Percentiles rank a stretch among this genome's conserved stretches.
These are phyloP conservation scores for Ulota crispa DNA, from an alignment of 225 moss, liverwort and hornwort species.

Conservation along the genomic window DNA sequence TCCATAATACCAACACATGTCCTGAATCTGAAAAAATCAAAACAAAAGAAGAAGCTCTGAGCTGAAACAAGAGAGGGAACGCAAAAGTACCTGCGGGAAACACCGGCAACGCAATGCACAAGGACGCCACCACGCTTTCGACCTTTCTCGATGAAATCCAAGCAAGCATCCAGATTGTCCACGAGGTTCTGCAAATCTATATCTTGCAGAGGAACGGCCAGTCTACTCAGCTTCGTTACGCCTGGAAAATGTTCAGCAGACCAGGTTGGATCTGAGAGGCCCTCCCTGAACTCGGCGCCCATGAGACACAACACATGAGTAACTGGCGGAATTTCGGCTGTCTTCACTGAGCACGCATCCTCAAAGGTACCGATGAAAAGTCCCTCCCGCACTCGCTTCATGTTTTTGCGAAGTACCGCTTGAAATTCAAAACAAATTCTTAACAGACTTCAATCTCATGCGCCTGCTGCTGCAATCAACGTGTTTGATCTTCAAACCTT, in stretches of 20 bases:
- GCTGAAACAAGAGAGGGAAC: neutral
- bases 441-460: neutral
- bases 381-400: constrained; percentile 58
- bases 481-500: neutral
- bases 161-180: constrained; percentile 68
- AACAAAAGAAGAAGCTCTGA: neutral
- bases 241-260: neutral
- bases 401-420: neutral
- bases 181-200: constrained; percentile 80
- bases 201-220: constrained; percentile 71
- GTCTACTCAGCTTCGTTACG: constrained; percentile 31
- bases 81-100: constrained; percentile 75
- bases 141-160: constrained; percentile 79
- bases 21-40: neutral
- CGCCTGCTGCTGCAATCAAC: neutral
- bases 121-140: constrained; percentile 65
- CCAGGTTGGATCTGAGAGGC: constrained; percentile 11
- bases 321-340: constrained; percentile 42
- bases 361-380: constrained; percentile 46
- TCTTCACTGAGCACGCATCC: constrained; percentile 39
- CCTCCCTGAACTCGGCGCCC: constrained; percentile 17
- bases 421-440: neutral
- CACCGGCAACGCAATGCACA: constrained; percentile 89
- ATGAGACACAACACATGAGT: constrained; percentile 49
- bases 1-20: neutral